These are phyloP conservation scores for Magnaporthiopsis poae DNA, from an alignment of 2,329 filamentous ascomycete species.

Conservation along the genomic window DNA sequence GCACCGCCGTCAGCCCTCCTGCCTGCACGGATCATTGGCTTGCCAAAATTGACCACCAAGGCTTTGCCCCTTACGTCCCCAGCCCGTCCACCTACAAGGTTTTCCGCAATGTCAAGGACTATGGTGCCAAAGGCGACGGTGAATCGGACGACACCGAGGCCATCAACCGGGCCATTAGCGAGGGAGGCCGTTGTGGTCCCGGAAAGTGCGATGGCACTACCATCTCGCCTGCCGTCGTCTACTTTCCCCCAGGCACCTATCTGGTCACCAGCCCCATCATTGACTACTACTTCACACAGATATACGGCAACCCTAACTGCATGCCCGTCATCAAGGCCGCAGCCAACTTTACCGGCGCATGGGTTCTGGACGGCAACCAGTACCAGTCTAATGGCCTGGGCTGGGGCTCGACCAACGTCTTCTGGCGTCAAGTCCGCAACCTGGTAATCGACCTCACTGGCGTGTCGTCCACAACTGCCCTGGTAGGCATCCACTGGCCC, in stretches of 20 bases:
- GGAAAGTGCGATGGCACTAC: slow-evolving; percentile 13
- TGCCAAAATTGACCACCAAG: slow-evolving; percentile 13
- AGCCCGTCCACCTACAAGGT: slow-evolving; percentile 10
- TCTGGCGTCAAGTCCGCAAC: slow-evolving; percentile 19
- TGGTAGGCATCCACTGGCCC: slow-evolving; percentile 50
- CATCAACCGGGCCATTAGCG: slow-evolving; percentile 57
- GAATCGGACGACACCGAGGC: slow-evolving; percentile 62
- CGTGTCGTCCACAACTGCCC: slow-evolving; percentile 10
- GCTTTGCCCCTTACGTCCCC: slow-evolving; percentile 11
- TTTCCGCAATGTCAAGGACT: slow-evolving; percentile 17
- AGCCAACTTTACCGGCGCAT: slow-evolving; percentile 4
- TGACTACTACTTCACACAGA: slow-evolving; percentile 14
- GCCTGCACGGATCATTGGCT: slow-evolving; percentile 10
- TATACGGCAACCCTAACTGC: slow-evolving; percentile 13
- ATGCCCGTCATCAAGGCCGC: slow-evolving; percentile 12
- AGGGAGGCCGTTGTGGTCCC: slow-evolving; percentile 14
- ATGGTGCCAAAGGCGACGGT: slow-evolving; percentile 63
- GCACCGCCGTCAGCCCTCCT: neutral
- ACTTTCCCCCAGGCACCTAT: slow-evolving; percentile 16
- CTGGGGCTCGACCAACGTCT: slow-evolving; percentile 34
- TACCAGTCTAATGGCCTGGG: slow-evolving; percentile 30
- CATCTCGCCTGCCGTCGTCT: slow-evolving; percentile 15
- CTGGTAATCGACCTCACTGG: slow-evolving; percentile 16
- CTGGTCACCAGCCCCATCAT: slow-evolving; percentile 11
- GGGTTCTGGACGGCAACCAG: slow-evolving; percentile 41